Percentiles rank a stretch among this genome's conserved stretches.
Conservation (phyloP, 208 protist species). For the Spongospora subterranea region DNA sequence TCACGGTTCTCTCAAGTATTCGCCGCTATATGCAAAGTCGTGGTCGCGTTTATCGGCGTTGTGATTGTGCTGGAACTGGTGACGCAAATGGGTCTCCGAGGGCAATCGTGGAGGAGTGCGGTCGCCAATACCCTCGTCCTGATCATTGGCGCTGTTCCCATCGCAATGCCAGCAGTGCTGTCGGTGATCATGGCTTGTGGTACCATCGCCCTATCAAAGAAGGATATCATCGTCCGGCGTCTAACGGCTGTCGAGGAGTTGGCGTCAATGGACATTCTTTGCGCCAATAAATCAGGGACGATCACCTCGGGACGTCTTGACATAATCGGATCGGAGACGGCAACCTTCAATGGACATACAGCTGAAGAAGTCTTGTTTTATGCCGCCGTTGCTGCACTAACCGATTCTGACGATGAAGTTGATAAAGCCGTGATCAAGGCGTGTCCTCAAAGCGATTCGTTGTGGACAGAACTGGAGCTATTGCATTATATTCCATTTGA, state of each 20-base stretch:
- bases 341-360: background rate
- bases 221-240: background rate
- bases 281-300: background rate
- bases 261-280: constrained; percentile 21
- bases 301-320: background rate
- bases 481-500: background rate
- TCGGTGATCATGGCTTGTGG: background rate
- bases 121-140: constrained; percentile 16
- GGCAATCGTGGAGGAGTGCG: background rate
- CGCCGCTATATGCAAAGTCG: background rate
- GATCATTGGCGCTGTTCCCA: constrained; percentile 15
- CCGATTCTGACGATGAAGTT: background rate
- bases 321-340: background rate
- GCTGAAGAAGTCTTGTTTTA: constrained; percentile 54
- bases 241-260: constrained; percentile 10
- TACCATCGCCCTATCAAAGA: constrained; percentile 25
- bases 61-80: constrained; percentile 1
- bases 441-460: background rate
- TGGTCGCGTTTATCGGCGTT: background rate
- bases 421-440: background rate
- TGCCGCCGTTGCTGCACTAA: background rate
- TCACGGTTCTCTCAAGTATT: background rate
- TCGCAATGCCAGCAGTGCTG: constrained; percentile 26
- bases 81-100: background rate
- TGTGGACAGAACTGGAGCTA: constrained; percentile 3